Percentiles rank a stretch among this genome's conserved stretches.
These are phyloP conservation scores for Suillus weaverae DNA, from an alignment of 768 basidiomycete genomes.

Conservation along the genomic window DNA sequence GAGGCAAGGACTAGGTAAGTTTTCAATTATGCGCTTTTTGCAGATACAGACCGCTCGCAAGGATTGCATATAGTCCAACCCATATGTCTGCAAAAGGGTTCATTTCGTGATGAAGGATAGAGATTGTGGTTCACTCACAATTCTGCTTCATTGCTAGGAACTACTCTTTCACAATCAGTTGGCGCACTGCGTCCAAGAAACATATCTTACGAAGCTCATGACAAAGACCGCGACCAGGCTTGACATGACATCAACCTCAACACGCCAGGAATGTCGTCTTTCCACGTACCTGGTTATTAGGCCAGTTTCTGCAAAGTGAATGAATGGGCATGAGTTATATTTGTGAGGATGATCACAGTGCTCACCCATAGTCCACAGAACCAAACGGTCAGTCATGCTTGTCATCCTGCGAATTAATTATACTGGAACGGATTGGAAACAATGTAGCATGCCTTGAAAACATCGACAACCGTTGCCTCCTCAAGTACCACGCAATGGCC, in stretches of 20 bases:
- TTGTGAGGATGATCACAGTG: not conserved
- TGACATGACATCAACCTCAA: not conserved
- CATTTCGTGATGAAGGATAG: not conserved
- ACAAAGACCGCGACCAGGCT: not conserved
- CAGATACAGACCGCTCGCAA: not conserved
- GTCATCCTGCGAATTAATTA: not conserved
- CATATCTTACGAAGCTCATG: not conserved
- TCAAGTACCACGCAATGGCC: not conserved
- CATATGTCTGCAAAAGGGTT: not conserved
- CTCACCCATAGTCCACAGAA: slow-evolving; percentile 6
- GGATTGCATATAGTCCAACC: not conserved
- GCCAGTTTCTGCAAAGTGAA: slow-evolving; percentile 4
- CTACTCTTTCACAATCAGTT: slow-evolving; percentile 3
- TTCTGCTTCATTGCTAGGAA: slow-evolving; percentile 1
- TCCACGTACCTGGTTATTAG: not conserved
- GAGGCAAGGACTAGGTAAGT: not conserved
- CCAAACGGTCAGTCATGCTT: not conserved
- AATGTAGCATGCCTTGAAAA: not conserved
- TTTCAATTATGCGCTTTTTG: not conserved
- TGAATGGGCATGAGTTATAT: not conserved
- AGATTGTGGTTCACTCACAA: not conserved
- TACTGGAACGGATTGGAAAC: not conserved
- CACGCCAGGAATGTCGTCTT: not conserved
- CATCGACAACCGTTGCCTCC: not conserved
- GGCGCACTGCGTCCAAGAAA: not conserved